phyloP scores from a whole-genome alignment of 2,329 filamentous ascomycete genomes.

The Coniochaeta pulveracea region DNA sequence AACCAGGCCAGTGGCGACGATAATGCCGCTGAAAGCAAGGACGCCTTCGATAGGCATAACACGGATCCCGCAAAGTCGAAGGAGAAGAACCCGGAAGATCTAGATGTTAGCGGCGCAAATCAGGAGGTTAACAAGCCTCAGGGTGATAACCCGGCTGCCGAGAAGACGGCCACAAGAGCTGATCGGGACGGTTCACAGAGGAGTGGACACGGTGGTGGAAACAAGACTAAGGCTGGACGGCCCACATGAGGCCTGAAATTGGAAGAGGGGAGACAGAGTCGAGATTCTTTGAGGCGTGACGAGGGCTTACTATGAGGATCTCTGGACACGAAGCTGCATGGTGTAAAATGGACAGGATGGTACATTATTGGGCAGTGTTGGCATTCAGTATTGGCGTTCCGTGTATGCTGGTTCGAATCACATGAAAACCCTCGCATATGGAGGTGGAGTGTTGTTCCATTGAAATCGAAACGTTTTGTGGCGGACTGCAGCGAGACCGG shows the following conservation, averaged over 20 bases:
- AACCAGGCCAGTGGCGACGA: constrained; percentile 57
- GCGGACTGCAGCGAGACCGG: no score
- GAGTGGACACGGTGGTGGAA: constrained; percentile 15
- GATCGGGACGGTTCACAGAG: constrained; percentile 23
- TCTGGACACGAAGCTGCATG: no score
- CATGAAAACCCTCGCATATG: no score
- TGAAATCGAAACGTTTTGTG: no score
- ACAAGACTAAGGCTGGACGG: not conserved
- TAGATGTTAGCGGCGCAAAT: constrained; percentile 34
- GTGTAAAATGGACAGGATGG: no score
- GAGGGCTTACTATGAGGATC: no score
- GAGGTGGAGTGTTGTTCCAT: no score
- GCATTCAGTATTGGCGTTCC: no score
- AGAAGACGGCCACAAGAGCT: constrained; percentile 16
- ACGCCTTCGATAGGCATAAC: constrained; percentile 58
- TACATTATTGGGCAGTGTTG: no score
- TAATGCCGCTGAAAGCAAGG: constrained; percentile 40
- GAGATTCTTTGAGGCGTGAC: not conserved
- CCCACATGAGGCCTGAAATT: no score
- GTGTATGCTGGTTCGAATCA: no score
- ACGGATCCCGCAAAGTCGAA: constrained; percentile 56
- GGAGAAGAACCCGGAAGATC: constrained; percentile 19
- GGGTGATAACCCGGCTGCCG: constrained; percentile 21
- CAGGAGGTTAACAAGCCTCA: constrained; percentile 27
- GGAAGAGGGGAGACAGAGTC: not conserved